Evolutionary conservation across 2,329 filamentous ascomycete species (phyloP).

Genomic region (Exserohilum turcica): DNA sequence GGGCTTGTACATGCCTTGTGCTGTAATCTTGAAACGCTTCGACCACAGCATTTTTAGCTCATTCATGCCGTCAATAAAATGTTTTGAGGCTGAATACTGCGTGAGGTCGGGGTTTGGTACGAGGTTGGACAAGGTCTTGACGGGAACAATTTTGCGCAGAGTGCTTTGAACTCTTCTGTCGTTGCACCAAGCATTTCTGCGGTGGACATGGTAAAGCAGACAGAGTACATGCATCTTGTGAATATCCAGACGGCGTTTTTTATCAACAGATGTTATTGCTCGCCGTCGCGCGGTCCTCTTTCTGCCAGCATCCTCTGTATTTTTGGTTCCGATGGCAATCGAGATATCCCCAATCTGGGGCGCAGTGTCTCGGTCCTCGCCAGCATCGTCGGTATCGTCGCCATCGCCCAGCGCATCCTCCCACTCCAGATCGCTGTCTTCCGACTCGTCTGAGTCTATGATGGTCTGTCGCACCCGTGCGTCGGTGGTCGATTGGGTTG

Average conservation of each 20-base stretch:
- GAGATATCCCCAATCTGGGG: constrained; percentile 48
- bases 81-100: constrained; percentile 77
- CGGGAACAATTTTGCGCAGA: constrained; percentile 61
- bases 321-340: constrained; percentile 48
- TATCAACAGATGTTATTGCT: constrained; percentile 62
- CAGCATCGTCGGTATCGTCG: constrained; percentile 33
- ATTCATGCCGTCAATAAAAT: constrained; percentile 78
- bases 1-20: constrained; percentile 50
- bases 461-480: constrained; percentile 48
- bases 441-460: constrained; percentile 59
- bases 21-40: constrained; percentile 71
- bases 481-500: constrained; percentile 11
- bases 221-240: constrained; percentile 88
- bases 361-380: constrained; percentile 28
- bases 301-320: constrained; percentile 38
- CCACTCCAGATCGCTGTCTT: constrained; percentile 65
- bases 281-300: constrained; percentile 52
- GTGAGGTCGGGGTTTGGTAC: constrained; percentile 69
- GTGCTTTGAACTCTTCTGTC: constrained; percentile 68
- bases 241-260: constrained; percentile 69
- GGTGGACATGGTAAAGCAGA: constrained; percentile 75
- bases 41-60: constrained; percentile 71
- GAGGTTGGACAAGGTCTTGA: constrained; percentile 69
- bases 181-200: constrained; percentile 89
- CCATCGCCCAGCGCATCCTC: constrained; percentile 56